Evolutionary conservation across 169 alveolate species (phyloP).

Genomic region (Cryptosporidium ubiquitum): DNA sequence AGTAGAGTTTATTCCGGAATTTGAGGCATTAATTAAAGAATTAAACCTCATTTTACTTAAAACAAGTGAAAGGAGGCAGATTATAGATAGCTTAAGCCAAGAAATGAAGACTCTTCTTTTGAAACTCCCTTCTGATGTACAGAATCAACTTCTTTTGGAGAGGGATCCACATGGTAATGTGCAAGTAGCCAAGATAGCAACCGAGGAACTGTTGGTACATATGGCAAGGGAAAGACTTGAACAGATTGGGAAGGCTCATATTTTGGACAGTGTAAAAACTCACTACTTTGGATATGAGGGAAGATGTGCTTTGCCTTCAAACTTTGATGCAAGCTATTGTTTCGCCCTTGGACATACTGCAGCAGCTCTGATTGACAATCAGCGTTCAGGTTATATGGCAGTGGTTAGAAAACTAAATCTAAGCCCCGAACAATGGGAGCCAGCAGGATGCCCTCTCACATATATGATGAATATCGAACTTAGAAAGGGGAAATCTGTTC

Average conservation of each 20-base stretch:
- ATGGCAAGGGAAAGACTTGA: constrained; percentile 45
- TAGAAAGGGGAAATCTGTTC: constrained; percentile 86
- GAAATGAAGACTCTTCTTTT: constrained; percentile 73
- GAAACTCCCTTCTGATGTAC: constrained; percentile 82
- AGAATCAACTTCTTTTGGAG: constrained; percentile 85
- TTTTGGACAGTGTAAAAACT: constrained; percentile 80
- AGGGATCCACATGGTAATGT: constrained; percentile 93
- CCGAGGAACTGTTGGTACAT: constrained; percentile 84
- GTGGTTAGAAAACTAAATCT: constrained; percentile 79
- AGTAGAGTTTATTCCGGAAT: constrained; percentile 87
- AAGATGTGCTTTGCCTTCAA: constrained; percentile 88
- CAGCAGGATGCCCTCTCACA: constrained; percentile 90
- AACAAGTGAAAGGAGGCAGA: constrained; percentile 42
- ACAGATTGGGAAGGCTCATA: constrained; percentile 30
- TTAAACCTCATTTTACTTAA: constrained; percentile 42
- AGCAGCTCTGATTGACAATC: constrained; percentile 80
- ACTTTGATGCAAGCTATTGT: constrained; percentile 88
- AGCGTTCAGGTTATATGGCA: constrained; percentile 86
- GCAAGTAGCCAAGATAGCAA: constrained; percentile 88
- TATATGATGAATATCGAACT: constrained; percentile 89
- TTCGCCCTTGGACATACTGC: constrained; percentile 87
- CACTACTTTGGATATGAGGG: constrained; percentile 92
- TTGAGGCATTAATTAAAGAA: constrained; percentile 81
- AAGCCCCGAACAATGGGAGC: constrained; percentile 83
- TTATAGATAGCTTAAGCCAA: constrained; percentile 69